Evolutionary conservation across 176 grass and related monocot species (phyloP), one percentile per base, ranked within the genome.

Genomic region (Lolium perenne): DNA sequence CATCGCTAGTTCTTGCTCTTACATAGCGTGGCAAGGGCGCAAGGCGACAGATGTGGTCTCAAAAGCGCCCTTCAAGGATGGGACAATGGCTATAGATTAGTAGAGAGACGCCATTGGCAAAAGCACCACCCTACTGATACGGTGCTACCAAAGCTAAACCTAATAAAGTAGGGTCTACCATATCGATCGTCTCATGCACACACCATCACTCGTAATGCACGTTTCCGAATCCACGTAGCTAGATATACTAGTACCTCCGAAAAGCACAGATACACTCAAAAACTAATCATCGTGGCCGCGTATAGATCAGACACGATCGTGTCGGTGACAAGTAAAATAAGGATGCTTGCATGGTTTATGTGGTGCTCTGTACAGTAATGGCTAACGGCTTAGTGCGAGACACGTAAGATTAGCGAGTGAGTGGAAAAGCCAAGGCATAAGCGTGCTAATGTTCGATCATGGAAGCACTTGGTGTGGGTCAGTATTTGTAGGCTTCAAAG

Each of bases 401-500:
- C 91, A 90, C 93, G 77, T 84, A 86, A 83, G 93, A 92, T 84
- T 82, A 85, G 68, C 43, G 51, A 62, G 80, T 71, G 43, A 77
- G 71, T 88, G 76, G 81, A 90, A 93, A 93, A 93, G 91, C 38
- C 50, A 71, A 70, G 75, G 78, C 29, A 63, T 86, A 88, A 88
- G 71, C 89, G 80, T 92, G 91, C 89, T 86, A 77, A 81, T 63
- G 86, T 92, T 90, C 77, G 87, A 89, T 89, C 92, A 84, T 83
- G 90, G 84, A 81, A 92, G 92, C 87, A 92, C 84, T 91, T 80
- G 86, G 26, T 85, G 92, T 93, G 85, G 93, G 93, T 80, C 91
- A 89, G 72, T 88, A 85, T 92, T 88, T 93, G 93, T 93, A 89
- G 86, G 93, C 81, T 89, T 82, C 91, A 87, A 79, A 90, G 88